Evolutionary conservation across 2,329 filamentous ascomycete genomes (phyloP), one percentile per base, ranked within the genome.

Genomic region (Neopestalotiopsis sp.): DNA sequence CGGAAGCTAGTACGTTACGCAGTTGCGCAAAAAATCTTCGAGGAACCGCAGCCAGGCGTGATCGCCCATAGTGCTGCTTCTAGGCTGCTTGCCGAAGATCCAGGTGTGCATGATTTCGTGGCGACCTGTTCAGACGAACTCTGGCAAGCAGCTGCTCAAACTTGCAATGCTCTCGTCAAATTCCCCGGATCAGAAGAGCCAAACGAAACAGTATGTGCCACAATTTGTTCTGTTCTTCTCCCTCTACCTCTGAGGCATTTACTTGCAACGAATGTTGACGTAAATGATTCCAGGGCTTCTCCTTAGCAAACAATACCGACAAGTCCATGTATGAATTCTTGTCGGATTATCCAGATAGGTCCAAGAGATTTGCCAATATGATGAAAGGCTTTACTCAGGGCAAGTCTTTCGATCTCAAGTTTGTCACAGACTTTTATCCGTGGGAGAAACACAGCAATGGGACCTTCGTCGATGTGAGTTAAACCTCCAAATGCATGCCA

Each of bases 311-410:
- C 70, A 77, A 81, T 70, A 88, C 86, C 1, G 76, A 81, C 68
- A 86, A 88, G 72, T 82, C 86, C 57, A 87, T 88, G 83, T 89
- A 87, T 72, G 84, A 79, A 20, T 87, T 85, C 0, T 82, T 88
- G 64, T 84, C 83, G 64, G 86, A 85, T 71, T 81, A 85, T 38
- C 81, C 84, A 1, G 67, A 71, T n/a, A 81, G 84, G 10, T 84
- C 86, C 2, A 81, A 82, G 70, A 81, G 86, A 66, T 87, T 90
- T 79, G 87, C 85, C 5, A 79, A 80, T 9, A 87, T 86, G 49
- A 90, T 90, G 88, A 78, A 79, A 1, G 87, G 82, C 65, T 78
- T 90, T 65, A 86, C 85, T 0, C 84, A 82, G 2, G 87, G 86
- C 68, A 86, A 89, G 72, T 88, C 88, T 0, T 89, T 88, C 71